These are phyloP conservation scores for Cercospora sp. DNA, from an alignment of 2,329 filamentous ascomycete genomes.

Conservation along the genomic window DNA sequence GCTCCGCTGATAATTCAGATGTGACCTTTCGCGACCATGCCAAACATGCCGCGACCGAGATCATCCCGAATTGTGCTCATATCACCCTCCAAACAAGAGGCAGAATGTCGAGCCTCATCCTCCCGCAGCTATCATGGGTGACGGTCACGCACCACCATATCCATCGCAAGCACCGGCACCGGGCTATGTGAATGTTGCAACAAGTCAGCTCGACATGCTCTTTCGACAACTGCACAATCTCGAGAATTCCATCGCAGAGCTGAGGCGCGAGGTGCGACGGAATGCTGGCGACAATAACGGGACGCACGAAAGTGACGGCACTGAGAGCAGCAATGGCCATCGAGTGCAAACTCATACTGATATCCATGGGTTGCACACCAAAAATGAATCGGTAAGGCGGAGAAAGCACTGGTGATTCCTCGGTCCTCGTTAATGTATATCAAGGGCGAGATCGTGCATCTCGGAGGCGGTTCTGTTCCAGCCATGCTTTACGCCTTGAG, in stretches of 20 bases:
- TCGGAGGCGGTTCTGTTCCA: slow-evolving; percentile 62
- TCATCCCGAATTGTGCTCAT: slow-evolving; percentile 52
- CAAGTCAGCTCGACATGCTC: slow-evolving; percentile 50
- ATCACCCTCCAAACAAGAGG: slow-evolving; percentile 42
- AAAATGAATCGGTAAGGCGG: slow-evolving; percentile 48
- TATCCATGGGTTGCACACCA: slow-evolving; percentile 60
- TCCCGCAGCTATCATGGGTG: slow-evolving; percentile 17
- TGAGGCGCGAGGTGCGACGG: slow-evolving; percentile 39
- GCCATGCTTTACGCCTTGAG: slow-evolving; percentile 58
- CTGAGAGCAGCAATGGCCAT: slow-evolving; percentile 19
- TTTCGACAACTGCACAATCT: slow-evolving; percentile 51
- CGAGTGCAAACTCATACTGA: slow-evolving; percentile 41
- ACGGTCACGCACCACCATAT: slow-evolving; percentile 24
- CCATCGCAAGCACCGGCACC: slow-evolving; percentile 13
- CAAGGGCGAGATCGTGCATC: slow-evolving; percentile 55
- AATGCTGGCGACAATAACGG: slow-evolving; percentile 22
- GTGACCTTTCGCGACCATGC: slow-evolving; percentile 50
- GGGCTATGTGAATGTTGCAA: slow-evolving; percentile 34
- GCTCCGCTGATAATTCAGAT: slow-evolving; percentile 36
- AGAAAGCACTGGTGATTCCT: not conserved
- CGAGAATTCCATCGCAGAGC: slow-evolving; percentile 49
- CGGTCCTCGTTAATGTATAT: not conserved
- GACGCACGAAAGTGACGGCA: slow-evolving; percentile 23
- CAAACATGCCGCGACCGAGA: slow-evolving; percentile 53
- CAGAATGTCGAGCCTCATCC: slow-evolving; percentile 32